Evolutionary conservation across 2,329 filamentous ascomycete species (phyloP), one percentile per base, ranked within the genome.

Genomic region (Arthrobotrys musiformis): DNA sequence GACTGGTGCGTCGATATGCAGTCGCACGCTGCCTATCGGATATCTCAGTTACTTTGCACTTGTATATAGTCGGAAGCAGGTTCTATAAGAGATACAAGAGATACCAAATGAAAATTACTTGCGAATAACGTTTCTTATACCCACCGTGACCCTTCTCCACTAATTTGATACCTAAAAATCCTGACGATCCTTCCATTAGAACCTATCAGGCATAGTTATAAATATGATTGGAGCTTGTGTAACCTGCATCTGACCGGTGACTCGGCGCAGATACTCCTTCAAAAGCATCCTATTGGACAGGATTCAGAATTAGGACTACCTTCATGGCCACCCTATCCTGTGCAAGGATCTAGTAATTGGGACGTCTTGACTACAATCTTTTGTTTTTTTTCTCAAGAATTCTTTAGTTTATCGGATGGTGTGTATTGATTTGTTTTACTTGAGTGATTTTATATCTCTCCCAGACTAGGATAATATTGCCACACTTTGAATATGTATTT

Each of bases 261-360:
- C 44, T 7, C 54, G 22, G n/a, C n/a, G 26, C 15, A 40, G 33
- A 35, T 70, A 63, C 48, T n/a, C 30, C 28, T 15, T 19, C 24
- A 17, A 19, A 3, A 15, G 37, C n/a, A n/a, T n/a, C 28, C 22
- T 48, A 70, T 70, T 72, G 68, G 68, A 40, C 28, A 58, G 35
- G 46, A 58, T 46, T 19, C 24, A 42, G 26, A 13, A 24, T n/a
- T n/a, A 2, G n/a, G 35, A 11, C 11, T 22, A n/a, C n/a, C n/a
- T n/a, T n/a, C n/a, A n/a, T n/a, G n/a, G n/a, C n/a, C n/a, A n/a
- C 22, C 6, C 42, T 3, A n/a, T 13, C 42, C 17, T 42, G 11
- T 37, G 37, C 24, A 72, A 70, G 68, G 68, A 72, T 72, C 68
- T 40, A 72, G 9, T 28, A 30, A 28, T 46, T 17, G n/a, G 30